Evolutionary conservation across 1,139 yeast genomes (phyloP).

Genomic region (Pneumocystis carinii): DNA sequence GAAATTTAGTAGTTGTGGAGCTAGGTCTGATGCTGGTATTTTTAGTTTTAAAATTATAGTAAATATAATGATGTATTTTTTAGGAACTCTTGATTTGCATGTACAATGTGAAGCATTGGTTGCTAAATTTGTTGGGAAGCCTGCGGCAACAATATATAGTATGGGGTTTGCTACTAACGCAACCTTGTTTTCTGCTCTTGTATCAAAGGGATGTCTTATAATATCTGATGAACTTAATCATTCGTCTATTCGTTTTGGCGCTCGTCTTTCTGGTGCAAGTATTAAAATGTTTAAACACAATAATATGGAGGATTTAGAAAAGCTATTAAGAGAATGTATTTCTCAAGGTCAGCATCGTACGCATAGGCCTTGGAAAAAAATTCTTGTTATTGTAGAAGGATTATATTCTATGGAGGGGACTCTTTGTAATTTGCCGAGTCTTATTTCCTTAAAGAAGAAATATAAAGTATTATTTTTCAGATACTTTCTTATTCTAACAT

Average conservation of each 20-base stretch:
- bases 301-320: conserved; percentile 70
- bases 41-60: background rate
- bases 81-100: conserved; percentile 51
- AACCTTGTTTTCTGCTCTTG: conserved; percentile 67
- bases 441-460: conserved; percentile 62
- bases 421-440: conserved; percentile 65
- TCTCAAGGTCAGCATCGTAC: conserved; percentile 94
- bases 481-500: background rate
- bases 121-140: conserved; percentile 83
- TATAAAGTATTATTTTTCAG: conserved; percentile 34
- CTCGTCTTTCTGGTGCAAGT: conserved; percentile 81
- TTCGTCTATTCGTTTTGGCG: conserved; percentile 89
- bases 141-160: conserved; percentile 69
- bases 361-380: conserved; percentile 95
- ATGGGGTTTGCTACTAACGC: conserved; percentile 98
- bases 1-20: conserved; percentile 69
- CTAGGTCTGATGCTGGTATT: conserved; percentile 53
- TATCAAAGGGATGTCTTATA: conserved; percentile 76
- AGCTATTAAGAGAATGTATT: conserved; percentile 67
- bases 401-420: conserved; percentile 97
- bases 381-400: conserved; percentile 87
- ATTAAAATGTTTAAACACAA: conserved; percentile 88
- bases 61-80: background rate
- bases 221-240: conserved; percentile 91
- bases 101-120: conserved; percentile 55